Percentiles rank a stretch among this genome's conserved stretches.
phyloP scores from a whole-genome alignment of 2,329 filamentous ascomycete species.

The Neonectria magnoliae region DNA sequence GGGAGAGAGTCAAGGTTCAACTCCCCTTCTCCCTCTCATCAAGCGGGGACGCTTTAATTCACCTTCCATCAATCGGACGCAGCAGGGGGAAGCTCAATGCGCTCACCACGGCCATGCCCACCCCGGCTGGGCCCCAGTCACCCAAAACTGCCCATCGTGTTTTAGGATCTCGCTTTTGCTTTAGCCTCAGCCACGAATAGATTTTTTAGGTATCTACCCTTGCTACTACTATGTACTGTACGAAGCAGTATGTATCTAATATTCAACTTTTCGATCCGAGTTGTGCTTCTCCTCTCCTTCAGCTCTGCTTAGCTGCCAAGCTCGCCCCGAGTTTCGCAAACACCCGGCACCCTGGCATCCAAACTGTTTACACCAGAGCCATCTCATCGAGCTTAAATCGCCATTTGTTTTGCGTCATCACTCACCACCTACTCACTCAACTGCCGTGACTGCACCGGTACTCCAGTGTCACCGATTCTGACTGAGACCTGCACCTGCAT shows the following conservation, averaged over 20 bases:
- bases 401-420: neutral
- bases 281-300: neutral
- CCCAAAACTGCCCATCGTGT: slow-evolving; percentile 27
- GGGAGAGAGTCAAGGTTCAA: neutral
- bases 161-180: slow-evolving; percentile 33
- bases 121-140: slow-evolving; percentile 10
- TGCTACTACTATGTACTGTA: slow-evolving; percentile 7
- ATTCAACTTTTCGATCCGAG: neutral
- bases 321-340: slow-evolving; percentile 5
- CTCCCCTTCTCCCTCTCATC: slow-evolving; percentile 4
- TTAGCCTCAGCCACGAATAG: slow-evolving; percentile 28
- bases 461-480: slow-evolving; percentile 4
- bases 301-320: neutral
- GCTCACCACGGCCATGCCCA: neutral
- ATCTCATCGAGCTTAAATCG: neutral
- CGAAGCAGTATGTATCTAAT: neutral
- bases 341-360: slow-evolving; percentile 3
- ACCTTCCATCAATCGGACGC: slow-evolving; percentile 8
- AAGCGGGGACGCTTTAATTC: slow-evolving; percentile 8
- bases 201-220: neutral
- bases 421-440: neutral
- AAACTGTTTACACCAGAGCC: slow-evolving; percentile 8
- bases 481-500: slow-evolving; percentile 15
- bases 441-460: neutral
- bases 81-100: slow-evolving; percentile 27